phyloP scores from a whole-genome alignment of 2,329 filamentous ascomycete genomes.

The Didymella pinodella region DNA sequence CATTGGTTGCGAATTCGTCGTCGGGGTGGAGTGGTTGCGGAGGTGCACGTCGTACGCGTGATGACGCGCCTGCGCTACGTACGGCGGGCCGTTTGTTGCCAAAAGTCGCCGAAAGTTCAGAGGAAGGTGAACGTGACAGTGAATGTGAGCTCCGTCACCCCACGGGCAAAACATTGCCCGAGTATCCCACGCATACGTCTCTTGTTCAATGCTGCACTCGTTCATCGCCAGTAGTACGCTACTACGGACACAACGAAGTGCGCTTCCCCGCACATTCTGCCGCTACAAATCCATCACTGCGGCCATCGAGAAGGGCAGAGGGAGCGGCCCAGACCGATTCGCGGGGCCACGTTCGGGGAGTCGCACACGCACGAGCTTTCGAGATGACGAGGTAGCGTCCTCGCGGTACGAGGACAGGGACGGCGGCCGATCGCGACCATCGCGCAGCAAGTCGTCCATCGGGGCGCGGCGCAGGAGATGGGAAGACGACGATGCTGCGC shows the following conservation, averaged over 20 bases:
- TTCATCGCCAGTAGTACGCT: constrained; percentile 27
- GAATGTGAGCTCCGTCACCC: not conserved
- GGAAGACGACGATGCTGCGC: constrained; percentile 18
- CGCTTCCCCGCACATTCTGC: constrained; percentile 28
- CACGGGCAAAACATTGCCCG: not conserved
- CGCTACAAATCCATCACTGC: constrained; percentile 46
- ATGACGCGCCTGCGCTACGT: not conserved
- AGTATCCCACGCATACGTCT: not conserved
- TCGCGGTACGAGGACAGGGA: constrained; percentile 11
- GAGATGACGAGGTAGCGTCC: not conserved
- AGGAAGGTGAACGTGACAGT: constrained; percentile 3
- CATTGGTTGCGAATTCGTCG: not conserved
- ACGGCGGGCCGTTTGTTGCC: constrained; percentile 14
- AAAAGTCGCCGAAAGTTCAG: constrained; percentile 16
- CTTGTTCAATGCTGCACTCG: constrained; percentile 33
- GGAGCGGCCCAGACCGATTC: constrained; percentile 22
- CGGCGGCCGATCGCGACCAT: constrained; percentile 9
- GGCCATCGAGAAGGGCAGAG: constrained; percentile 43
- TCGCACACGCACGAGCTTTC: constrained; percentile 12
- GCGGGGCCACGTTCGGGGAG: constrained; percentile 21
- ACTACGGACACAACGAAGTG: constrained; percentile 24
- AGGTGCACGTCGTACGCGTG: not conserved
- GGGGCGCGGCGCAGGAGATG: constrained; percentile 16
- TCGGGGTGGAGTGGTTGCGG: not conserved
- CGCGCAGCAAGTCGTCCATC: constrained; percentile 19